Base-by-base conservation (phyloP, 1,284 basidiomycete genomes). In the Uromyces viciae-fabae region DNA sequence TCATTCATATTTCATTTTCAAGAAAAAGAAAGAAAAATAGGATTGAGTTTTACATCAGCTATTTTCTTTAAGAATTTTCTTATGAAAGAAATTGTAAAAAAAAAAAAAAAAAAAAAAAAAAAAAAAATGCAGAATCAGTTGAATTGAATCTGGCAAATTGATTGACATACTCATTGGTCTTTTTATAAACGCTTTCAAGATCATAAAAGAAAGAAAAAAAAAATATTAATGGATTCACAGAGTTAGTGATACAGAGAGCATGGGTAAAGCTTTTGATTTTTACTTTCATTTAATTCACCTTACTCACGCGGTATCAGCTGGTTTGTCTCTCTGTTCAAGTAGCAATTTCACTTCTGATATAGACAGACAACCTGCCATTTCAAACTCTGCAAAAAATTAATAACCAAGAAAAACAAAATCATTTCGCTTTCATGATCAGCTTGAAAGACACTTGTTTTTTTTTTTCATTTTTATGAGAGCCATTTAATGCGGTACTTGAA, bases 301-400 rank as follows among this genome's bases (percentile, higher is more conserved):
- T 78, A 88, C 91, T 80, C 86, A 94, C 91, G 91, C 90, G 73
- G 92, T 93, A 84, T 94, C 92, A 1, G 81, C 84, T 38, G 85
- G 75, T 85, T 93, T 91, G 82, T 92, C 88, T 85, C 94, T 92
- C 86, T 85, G 83, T 28, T 94, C 93, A 49, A 96, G 88, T 69
- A 96, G 88, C 85, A 94, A 92, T 85, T 93, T 93, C 84, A 95
- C 94, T 85, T 96, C 94, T 0, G 93, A 94, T 83, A 94, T 94
- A 83, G 94, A 90, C 83, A 96, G 87, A 87, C 93, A 95, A 87
- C 93, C 93, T 2, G 92, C 92, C 83, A 93, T 93, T 87, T 93
- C 93, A 87, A 95, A 95, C 85, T 94, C 94, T 94, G 83, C 28
- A 84, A 36, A 31, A 40, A 46, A 25, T 15, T 33, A 31, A 73